Percentiles rank a stretch among this genome's conserved stretches.
phyloP scores from a whole-genome alignment of 768 basidiomycete species.

The Pisolithus marmoratus region DNA sequence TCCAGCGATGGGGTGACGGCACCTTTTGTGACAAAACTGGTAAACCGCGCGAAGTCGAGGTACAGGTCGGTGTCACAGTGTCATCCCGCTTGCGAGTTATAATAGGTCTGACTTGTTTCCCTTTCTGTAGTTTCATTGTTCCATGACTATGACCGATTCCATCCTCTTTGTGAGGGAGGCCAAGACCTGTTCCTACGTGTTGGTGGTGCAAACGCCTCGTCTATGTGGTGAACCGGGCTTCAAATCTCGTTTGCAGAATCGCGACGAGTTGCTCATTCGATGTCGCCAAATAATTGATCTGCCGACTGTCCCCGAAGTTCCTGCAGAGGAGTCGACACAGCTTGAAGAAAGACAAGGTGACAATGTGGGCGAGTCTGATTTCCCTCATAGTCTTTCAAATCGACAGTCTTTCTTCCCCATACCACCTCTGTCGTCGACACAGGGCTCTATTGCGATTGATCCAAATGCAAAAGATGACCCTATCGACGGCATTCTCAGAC shows the following conservation, averaged over 20 bases:
- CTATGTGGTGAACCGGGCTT: conserved; percentile 93
- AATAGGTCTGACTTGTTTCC: background rate
- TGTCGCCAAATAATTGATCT: conserved; percentile 68
- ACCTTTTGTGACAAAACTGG: conserved; percentile 92
- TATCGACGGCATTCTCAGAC: conserved; percentile 23
- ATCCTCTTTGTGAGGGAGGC: conserved; percentile 91
- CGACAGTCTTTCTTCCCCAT: conserved; percentile 44
- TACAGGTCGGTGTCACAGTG: conserved; percentile 60
- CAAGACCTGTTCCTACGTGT: conserved; percentile 89
- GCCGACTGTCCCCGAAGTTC: conserved; percentile 9
- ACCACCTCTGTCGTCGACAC: conserved; percentile 22
- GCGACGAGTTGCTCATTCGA: conserved; percentile 64
- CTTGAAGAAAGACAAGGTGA: conserved; percentile 26
- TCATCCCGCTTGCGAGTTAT: background rate
- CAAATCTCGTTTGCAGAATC: conserved; percentile 62
- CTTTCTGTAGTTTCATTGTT: conserved; percentile 80
- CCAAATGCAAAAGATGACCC: conserved; percentile 13
- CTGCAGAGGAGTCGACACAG: conserved; percentile 23
- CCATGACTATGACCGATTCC: conserved; percentile 87
- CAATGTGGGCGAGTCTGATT: conserved; percentile 45
- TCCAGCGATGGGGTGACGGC: conserved; percentile 88
- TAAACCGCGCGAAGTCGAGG: conserved; percentile 82
- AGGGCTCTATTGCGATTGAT: conserved; percentile 14
- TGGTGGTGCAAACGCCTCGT: conserved; percentile 92
- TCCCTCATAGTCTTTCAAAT: conserved; percentile 48